Evolutionary conservation across 306 rosid species (phyloP), one percentile per base, ranked within the genome.

Genomic region (Carpinus viminea): DNA sequence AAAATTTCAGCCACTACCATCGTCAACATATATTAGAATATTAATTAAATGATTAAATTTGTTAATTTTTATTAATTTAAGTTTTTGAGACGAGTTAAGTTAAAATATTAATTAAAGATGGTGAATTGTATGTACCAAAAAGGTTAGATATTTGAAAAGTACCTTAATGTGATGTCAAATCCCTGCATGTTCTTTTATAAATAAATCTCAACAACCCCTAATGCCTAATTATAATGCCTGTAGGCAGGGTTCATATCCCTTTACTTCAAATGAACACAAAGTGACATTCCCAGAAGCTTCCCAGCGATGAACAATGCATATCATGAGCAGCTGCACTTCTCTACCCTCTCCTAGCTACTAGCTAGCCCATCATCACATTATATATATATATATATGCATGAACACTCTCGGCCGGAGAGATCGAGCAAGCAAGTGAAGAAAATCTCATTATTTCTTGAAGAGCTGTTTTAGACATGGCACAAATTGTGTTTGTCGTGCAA

Each of bases 271-370:
- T 15, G 41, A 62, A 62, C 69, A 15, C n/a, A 62, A 62, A 62
- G 69, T 13, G 28, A 66, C 72, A 41, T 66, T 66, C 72, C 72
- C 24, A 66, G 72, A 66, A 66, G 72, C 72, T 66, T 66, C 72
- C 51, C 10, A 41, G 51, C 1, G 8, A 66, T 8, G 26, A 66
- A 38, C 50, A 66, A 66, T 17, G 18, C 38, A 66, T 3, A 24
- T 7, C 47, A 64, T 38, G 50, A 38, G 72, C 12, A 2, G 1
- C 5, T 66, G 0, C 21, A 8, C 5, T 15, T 16, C 17, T 17
- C 13, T 17, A 2, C 4, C 47, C 24, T 17, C 24, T 36, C 5
- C 18, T 18, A 9, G 26, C 26, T 24, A 24, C 26, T 24, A 24
- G 26, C 26, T 0, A 24, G 13, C 12, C 51, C 51, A 38, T 38